Conservation (phyloP, 2,329 filamentous ascomycete species). For the Capronia americana region DNA sequence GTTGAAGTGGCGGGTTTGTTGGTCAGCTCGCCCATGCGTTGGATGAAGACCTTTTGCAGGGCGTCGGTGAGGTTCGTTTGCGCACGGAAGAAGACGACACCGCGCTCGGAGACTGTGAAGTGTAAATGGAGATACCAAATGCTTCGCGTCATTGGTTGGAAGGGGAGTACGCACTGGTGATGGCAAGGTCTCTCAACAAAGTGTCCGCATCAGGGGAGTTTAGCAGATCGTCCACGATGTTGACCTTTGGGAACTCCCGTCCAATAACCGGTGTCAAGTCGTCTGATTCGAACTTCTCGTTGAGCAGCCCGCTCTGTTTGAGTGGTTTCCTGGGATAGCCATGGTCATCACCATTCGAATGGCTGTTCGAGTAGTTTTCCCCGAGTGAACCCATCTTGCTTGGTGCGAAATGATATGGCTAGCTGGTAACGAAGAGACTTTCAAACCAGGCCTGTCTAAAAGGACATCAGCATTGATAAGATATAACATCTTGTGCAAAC, state of each 20-base stretch:
- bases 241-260: conserved; percentile 53
- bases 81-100: conserved; percentile 73
- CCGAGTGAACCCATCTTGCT: conserved; percentile 14
- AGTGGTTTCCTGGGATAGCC: conserved; percentile 42
- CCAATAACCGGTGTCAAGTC: conserved; percentile 61
- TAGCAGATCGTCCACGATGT: conserved; percentile 60
- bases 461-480: neutral
- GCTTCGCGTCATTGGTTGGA: neutral
- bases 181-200: conserved; percentile 70
- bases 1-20: conserved; percentile 64
- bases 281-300: conserved; percentile 52
- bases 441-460: neutral
- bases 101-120: conserved; percentile 66
- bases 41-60: conserved; percentile 69
- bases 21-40: conserved; percentile 64
- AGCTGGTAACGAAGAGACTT: neutral
- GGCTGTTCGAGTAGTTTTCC: conserved; percentile 14
- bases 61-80: conserved; percentile 67
- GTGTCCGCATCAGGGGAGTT: conserved; percentile 68
- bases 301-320: conserved; percentile 49
- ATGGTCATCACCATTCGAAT: conserved; percentile 8
- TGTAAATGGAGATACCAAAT: neutral
- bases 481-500: neutral
- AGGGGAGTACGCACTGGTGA: conserved; percentile 60
- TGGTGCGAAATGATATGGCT: neutral